Evolutionary conservation across 345 rosid species (phyloP).

Genomic region (Crucihimalaya himalaica): DNA sequence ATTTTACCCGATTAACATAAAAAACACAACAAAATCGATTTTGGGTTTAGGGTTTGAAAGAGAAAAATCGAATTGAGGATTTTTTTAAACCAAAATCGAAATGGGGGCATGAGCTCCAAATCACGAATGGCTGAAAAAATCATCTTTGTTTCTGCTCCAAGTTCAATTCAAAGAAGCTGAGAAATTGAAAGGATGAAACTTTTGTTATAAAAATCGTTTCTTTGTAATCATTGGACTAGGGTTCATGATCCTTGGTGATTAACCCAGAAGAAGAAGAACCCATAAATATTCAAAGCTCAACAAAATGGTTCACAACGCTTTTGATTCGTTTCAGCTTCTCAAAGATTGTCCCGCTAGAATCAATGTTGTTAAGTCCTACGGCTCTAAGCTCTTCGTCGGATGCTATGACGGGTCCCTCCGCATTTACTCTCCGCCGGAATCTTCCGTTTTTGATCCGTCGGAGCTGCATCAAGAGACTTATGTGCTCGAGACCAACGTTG

Average conservation of each 20-base stretch:
- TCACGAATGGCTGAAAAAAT: too few relatives aligned
- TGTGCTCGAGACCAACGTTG: too few relatives aligned
- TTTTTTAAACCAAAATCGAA: too few relatives aligned
- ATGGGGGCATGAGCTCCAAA: too few relatives aligned
- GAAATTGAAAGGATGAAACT: not conserved
- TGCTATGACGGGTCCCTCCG: slow-evolving; percentile 94
- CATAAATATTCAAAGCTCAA: not conserved
- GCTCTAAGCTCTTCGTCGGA: slow-evolving; percentile 73
- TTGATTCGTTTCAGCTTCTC: slow-evolving; percentile 83
- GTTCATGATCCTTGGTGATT: slow-evolving; percentile 17
- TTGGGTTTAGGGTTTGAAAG: too few relatives aligned
- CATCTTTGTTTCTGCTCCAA: too few relatives aligned
- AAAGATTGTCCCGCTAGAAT: slow-evolving; percentile 60
- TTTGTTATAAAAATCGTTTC: not conserved
- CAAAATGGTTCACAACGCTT: slow-evolving; percentile 91
- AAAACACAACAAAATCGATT: too few relatives aligned
- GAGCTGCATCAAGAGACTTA: too few relatives aligned
- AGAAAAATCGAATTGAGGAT: too few relatives aligned
- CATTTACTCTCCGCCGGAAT: slow-evolving; percentile 69
- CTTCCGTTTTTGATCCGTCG: slow-evolving; percentile 55
- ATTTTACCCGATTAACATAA: too few relatives aligned
- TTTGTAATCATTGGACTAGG: not conserved
- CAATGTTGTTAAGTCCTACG: slow-evolving; percentile 79
- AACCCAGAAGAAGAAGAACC: not conserved
- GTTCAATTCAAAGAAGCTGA: slow-evolving; percentile 16